Conservation (phyloP, 352 stramenopile genomes). For the Vaucheria bursata region DNA sequence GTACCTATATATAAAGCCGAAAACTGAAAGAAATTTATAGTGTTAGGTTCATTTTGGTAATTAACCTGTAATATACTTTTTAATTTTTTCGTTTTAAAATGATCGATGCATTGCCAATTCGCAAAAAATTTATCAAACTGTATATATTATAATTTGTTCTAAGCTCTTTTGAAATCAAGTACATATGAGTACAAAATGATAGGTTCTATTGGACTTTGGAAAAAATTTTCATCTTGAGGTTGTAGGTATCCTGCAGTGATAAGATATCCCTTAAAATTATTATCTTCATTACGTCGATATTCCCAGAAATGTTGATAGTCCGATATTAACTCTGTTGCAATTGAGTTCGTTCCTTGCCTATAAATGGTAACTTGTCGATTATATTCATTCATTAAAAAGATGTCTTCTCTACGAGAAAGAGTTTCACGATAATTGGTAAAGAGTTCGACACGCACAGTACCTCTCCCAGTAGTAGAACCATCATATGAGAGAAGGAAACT, state of each 20-base stretch:
- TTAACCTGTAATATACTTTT: no score
- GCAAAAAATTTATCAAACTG: no score
- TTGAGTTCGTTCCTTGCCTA: neutral
- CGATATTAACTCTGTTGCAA: neutral
- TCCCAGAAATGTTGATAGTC: constrained; percentile 22
- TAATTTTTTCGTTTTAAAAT: no score
- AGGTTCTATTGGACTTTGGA: constrained; percentile 9
- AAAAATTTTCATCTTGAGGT: constrained; percentile 14
- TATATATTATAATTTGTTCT: no score
- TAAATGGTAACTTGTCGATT: neutral
- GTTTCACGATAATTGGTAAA: constrained; percentile 15
- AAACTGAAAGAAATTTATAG: no score
- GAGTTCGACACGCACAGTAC: constrained; percentile 7
- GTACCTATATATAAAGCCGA: no score
- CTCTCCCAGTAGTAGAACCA: neutral
- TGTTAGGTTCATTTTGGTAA: no score
- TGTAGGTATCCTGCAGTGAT: constrained; percentile 16
- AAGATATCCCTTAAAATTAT: neutral
- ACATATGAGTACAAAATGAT: constrained; percentile 14
- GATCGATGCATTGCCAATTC: no score
- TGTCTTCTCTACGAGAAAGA: neutral
- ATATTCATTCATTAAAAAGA: neutral
- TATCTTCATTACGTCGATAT: neutral
- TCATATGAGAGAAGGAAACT: neutral
- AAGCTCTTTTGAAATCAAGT: constrained; percentile 2